Base-by-base conservation (phyloP, 495 filamentous ascomycete species). In the Aspergillus haitiensis region DNA sequence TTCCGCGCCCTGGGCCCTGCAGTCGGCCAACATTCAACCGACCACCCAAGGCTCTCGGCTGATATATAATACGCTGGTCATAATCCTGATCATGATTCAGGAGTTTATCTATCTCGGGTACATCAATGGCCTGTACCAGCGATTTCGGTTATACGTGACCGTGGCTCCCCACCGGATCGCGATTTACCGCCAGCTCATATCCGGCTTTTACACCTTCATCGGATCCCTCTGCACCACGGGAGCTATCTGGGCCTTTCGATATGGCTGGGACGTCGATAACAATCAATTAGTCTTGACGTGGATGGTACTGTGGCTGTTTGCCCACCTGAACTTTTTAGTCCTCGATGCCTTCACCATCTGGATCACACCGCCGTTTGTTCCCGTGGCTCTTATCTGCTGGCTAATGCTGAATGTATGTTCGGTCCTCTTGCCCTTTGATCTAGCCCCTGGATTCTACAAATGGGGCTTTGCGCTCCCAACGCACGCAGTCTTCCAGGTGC, bases 21-120 rank as follows among this genome's bases (percentile, higher is more conserved):
- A 65, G 7, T 66, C 67, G 0, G 59, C 72, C 53, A 75, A 83
- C 56, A 69, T 82, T 47, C 72, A 78, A 49, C 68, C 75, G 1
- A 83, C 80, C 0, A 47, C 68, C 0, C 82, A 84, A 59, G 82
- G 81, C 10, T 75, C 78, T 3, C 70, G 79, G 0, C 48, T 76
- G 0, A 71, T 83, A 58, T 82, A 81, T 70, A 84, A 84, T 61
- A 82, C 79, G 0, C 55, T 83, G 4, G 70, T 74, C 15, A 75
- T 83, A 21, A 75, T 83, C 56, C 62, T 80, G 3, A 70, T 74
- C 33, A 11, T 83, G 13, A 79, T 83, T 58, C 79, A 82, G 52
- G 75, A 82, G 55, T 84, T 84, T 68, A 83, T 83, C 70, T 84
- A 72, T 61, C 67, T 84, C 2, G 75, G 58, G 49, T 72, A 54